Evolutionary conservation across 495 filamentous ascomycete genomes (phyloP).

Genomic region (Penicillium canescens): DNA sequence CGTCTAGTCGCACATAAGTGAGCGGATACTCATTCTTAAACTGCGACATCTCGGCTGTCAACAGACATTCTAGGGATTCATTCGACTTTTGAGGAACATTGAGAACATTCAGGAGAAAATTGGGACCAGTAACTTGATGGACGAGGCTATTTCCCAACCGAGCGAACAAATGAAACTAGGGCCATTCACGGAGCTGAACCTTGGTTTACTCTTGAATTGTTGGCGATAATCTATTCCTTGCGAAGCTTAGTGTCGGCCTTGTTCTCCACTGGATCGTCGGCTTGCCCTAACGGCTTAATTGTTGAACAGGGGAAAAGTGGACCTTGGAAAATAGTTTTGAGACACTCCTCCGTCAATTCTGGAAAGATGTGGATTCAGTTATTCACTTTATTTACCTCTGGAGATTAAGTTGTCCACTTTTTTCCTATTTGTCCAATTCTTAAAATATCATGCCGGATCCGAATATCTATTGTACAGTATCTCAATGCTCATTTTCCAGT

Average conservation of each 20-base stretch:
- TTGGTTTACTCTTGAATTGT: neutral
- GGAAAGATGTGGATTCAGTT: neutral
- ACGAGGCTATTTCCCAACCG: slow-evolving; percentile 1
- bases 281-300: neutral
- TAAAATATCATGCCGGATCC: no score
- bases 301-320: neutral
- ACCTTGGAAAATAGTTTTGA: neutral
- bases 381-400: neutral
- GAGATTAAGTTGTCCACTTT: no score
- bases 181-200: neutral
- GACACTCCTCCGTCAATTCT: neutral
- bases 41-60: slow-evolving; percentile 11
- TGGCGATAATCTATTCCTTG: neutral
- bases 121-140: neutral
- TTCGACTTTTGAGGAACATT: neutral
- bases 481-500: no score
- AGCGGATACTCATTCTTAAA: slow-evolving; percentile 20
- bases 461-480: no score
- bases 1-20: slow-evolving; percentile 18
- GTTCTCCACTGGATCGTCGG: neutral
- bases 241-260: neutral
- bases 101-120: neutral
- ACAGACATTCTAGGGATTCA: neutral
- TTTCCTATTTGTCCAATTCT: no score
- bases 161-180: slow-evolving; percentile 15